phyloP scores from a whole-genome alignment of 306 rosid species.

The Cucurbita moschata region DNA sequence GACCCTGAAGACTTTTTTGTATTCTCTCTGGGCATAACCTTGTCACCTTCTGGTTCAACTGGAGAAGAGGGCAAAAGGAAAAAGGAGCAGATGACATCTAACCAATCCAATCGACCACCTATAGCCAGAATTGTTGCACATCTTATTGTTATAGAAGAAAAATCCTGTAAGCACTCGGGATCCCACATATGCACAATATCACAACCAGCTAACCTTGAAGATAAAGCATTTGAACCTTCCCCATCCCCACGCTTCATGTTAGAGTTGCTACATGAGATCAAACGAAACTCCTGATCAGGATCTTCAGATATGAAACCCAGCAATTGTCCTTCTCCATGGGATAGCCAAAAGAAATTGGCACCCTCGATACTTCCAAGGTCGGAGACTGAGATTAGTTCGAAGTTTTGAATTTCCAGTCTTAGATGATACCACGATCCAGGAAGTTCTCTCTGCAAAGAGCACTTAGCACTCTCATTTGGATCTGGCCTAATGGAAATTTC shows the following conservation, averaged over 20 bases:
- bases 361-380: constrained; percentile 57
- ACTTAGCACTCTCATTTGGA: constrained; percentile 27
- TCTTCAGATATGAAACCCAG: constrained; percentile 46
- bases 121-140: constrained; percentile 68
- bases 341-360: constrained; percentile 65
- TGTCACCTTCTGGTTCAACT: constrained; percentile 24
- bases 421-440: constrained; percentile 71
- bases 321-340: constrained; percentile 80
- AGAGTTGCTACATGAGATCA: constrained; percentile 61
- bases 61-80: constrained; percentile 35
- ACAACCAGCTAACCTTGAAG: constrained; percentile 69
- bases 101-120: constrained; percentile 96
- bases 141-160: constrained; percentile 58
- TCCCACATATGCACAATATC: constrained; percentile 65
- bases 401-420: constrained; percentile 51
- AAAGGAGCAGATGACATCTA: constrained; percentile 48
- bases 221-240: constrained; percentile 78
- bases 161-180: constrained; percentile 35
- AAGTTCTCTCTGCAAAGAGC: constrained; percentile 73
- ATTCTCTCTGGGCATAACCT: constrained; percentile 20
- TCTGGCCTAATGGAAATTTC: constrained; percentile 50
- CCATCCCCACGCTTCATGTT: constrained; percentile 84
- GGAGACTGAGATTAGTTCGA: constrained; percentile 54
- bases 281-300: constrained; percentile 65
- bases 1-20: constrained; percentile 19